These are phyloP conservation scores for Populus davidiana DNA, from an alignment of 345 rosid genomes.

Conservation along the genomic window DNA sequence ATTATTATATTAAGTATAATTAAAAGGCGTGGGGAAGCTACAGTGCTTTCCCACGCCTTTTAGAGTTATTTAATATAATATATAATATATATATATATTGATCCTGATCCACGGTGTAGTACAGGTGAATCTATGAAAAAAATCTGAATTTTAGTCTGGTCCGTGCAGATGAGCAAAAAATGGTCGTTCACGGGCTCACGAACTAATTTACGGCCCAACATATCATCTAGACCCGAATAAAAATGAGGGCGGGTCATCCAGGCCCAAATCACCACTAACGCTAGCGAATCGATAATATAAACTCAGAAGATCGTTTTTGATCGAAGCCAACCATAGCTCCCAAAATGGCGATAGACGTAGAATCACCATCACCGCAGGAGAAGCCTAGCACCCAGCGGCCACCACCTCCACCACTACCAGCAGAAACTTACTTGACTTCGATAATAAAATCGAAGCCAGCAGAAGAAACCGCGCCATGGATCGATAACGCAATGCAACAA, in stretches of 20 bases:
- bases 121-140: too few species aligned
- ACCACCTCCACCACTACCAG: neutral
- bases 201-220: neutral
- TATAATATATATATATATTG: too few species aligned
- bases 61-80: too few species aligned
- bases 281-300: neutral
- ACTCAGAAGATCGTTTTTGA: neutral
- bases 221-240: neutral
- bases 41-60: too few species aligned
- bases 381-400: conserved; percentile 16
- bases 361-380: conserved; percentile 42
- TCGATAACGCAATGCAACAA: conserved; percentile 62
- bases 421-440: conserved; percentile 2
- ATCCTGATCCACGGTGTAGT: too few species aligned
- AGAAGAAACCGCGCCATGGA: conserved; percentile 61
- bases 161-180: too few species aligned
- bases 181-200: neutral
- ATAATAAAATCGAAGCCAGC: conserved; percentile 38
- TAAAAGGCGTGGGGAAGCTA: too few species aligned
- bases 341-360: conserved; percentile 46
- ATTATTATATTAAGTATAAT: too few species aligned
- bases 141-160: too few species aligned
- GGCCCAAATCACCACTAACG: neutral
- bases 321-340: neutral
- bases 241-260: neutral